A percentile compares a stretch with the other conserved stretches of the same genome.
Conservation (phyloP, 495 filamentous ascomycete genomes). For the Aspergillus diversus region DNA sequence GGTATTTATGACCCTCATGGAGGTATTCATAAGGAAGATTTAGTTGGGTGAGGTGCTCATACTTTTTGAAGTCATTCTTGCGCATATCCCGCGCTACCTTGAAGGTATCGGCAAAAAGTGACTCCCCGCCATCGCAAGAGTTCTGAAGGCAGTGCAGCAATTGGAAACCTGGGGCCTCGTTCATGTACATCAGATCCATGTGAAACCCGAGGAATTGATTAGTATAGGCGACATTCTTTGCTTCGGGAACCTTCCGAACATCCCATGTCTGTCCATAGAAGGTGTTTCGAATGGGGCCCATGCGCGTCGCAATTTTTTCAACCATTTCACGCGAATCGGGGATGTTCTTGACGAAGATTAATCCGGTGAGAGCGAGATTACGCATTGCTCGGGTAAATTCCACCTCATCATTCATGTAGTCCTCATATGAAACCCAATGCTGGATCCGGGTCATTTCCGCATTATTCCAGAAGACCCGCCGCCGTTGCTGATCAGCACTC, state of each 20-base stretch:
- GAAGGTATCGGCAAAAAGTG: conserved; percentile 76
- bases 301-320: conserved; percentile 65
- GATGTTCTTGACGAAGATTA: conserved; percentile 74
- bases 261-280: conserved; percentile 94
- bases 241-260: conserved; percentile 72
- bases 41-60: conserved; percentile 44
- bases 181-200: conserved; percentile 91
- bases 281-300: conserved; percentile 76
- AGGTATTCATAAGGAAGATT: conserved; percentile 68
- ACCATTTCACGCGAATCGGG: conserved; percentile 67
- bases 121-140: conserved; percentile 74
- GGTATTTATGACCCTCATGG: conserved; percentile 64
- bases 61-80: conserved; percentile 22
- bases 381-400: conserved; percentile 57
- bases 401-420: conserved; percentile 64
- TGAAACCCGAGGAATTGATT: conserved; percentile 77
- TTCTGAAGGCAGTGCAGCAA: conserved; percentile 85
- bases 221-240: conserved; percentile 93
- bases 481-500: not conserved
- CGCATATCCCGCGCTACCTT: conserved; percentile 58
- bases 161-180: conserved; percentile 76
- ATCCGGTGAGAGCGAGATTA: conserved; percentile 59
- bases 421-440: conserved; percentile 63
- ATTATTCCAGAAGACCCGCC: conserved; percentile 40
- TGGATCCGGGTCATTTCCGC: conserved; percentile 28